Percentiles rank a stretch among this genome's conserved stretches.
Conservation (phyloP, 1,284 basidiomycete genomes). For the Apiotrichum brassicae region DNA sequence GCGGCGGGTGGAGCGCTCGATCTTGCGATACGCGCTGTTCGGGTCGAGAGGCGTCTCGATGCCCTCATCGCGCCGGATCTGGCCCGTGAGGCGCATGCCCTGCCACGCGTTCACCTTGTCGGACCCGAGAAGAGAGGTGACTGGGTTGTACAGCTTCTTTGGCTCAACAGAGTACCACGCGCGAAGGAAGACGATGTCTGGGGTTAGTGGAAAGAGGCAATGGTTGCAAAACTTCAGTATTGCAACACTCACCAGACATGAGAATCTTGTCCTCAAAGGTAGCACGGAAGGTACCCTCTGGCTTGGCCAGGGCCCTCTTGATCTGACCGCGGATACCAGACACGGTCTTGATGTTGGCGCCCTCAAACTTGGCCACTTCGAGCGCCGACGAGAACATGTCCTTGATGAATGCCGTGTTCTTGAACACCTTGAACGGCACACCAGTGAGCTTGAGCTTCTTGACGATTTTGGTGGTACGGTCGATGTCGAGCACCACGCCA, state of each 20-base stretch:
- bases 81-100: conserved; percentile 94
- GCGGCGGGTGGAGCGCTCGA: conserved; percentile 71
- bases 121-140: conserved; percentile 79
- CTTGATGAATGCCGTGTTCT: conserved; percentile 97
- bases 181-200: conserved; percentile 90
- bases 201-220: neutral
- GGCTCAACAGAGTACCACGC: conserved; percentile 97
- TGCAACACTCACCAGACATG: conserved; percentile 81
- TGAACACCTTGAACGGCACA: conserved; percentile 92
- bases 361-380: conserved; percentile 98
- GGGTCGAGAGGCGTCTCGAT: conserved; percentile 74
- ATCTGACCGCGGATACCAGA: conserved; percentile 94
- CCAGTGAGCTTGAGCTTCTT: conserved; percentile 98
- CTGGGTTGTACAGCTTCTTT: conserved; percentile 92
- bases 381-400: conserved; percentile 93
- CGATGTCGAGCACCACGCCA: conserved; percentile 89
- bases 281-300: conserved; percentile 90
- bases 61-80: conserved; percentile 76
- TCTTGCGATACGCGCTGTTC: conserved; percentile 78
- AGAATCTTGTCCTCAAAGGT: conserved; percentile 98
- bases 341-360: conserved; percentile 89
- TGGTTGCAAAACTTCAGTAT: too few species aligned
- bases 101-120: conserved; percentile 67
- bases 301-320: conserved; percentile 89
- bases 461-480: conserved; percentile 86